A percentile compares a stretch with the other conserved stretches of the same genome.
Evolutionary conservation across 164 flowering plant genomes (phyloP).

Genomic region (Warburgia ugandensis): DNA sequence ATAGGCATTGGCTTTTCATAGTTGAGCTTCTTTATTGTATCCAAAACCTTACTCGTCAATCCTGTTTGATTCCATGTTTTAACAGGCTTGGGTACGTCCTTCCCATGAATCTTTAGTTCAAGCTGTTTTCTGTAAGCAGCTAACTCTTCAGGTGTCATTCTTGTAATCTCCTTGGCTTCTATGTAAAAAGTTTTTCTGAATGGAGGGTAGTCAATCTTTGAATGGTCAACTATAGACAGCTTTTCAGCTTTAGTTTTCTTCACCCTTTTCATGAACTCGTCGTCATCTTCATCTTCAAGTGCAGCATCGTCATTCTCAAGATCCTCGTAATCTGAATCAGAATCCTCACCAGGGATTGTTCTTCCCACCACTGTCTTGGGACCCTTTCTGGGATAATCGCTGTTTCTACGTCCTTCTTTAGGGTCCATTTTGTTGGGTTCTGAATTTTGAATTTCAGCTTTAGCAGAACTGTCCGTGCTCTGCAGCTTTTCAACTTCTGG

Average conservation of each 20-base stretch:
- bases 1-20: conserved; percentile 92
- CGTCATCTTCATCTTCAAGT: conserved; percentile 82
- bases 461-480: conserved; percentile 19
- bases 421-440: conserved; percentile 27
- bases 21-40: conserved; percentile 67
- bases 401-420: conserved; percentile 22
- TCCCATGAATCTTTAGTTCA: conserved; percentile 87
- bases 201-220: conserved; percentile 69
- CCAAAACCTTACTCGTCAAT: conserved; percentile 64
- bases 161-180: conserved; percentile 77
- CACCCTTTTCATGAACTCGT: conserved; percentile 90
- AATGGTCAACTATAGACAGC: conserved; percentile 79
- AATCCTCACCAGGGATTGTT: conserved; percentile 79
- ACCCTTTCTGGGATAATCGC: conserved; percentile 30
- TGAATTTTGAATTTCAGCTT: conserved; percentile 14
- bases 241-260: conserved; percentile 93
- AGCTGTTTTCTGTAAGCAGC: conserved; percentile 61
- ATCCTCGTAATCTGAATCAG: conserved; percentile 71
- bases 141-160: conserved; percentile 78
- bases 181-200: conserved; percentile 84
- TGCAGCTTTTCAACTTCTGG: conserved; percentile 82
- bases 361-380: conserved; percentile 54
- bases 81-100: conserved; percentile 85
- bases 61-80: conserved; percentile 92
- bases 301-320: conserved; percentile 44